Conservation (phyloP, 257 asterid species). For the Echites panduratus region DNA sequence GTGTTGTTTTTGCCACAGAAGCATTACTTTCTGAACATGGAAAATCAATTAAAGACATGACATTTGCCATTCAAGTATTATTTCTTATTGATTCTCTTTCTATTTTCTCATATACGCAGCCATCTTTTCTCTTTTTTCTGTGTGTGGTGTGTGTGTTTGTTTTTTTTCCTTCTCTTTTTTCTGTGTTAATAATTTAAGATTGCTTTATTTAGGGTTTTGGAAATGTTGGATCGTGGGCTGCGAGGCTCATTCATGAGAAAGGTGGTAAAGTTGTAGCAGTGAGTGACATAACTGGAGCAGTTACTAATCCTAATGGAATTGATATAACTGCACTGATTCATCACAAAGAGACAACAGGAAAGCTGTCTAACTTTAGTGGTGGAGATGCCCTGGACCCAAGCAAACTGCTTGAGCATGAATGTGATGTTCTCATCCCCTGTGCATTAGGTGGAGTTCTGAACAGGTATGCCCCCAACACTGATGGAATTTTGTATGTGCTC, state of each 20-base stretch:
- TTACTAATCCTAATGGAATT: constrained; percentile 55
- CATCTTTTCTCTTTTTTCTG: neutral
- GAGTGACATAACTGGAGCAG: constrained; percentile 86
- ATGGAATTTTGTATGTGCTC: neutral
- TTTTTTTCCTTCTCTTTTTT: no score
- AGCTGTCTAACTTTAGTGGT: constrained; percentile 46
- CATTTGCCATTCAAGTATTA: constrained; percentile 69
- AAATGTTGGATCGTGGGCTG: constrained; percentile 92
- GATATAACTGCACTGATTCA: constrained; percentile 55
- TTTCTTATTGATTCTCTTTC: constrained; percentile 1
- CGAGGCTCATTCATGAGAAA: constrained; percentile 68
- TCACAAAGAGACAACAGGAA: constrained; percentile 61
- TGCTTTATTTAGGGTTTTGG: constrained; percentile 63
- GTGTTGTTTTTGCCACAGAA: constrained; percentile 75
- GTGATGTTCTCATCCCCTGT: constrained; percentile 88
- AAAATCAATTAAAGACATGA: constrained; percentile 62
- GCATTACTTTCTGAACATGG: constrained; percentile 87
- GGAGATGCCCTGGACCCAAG: constrained; percentile 65
- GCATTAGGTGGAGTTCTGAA: constrained; percentile 95
- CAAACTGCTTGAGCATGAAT: constrained; percentile 62
- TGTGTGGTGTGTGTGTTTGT: no score
- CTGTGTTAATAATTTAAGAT: constrained; percentile 4
- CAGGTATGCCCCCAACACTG: constrained; percentile 38
- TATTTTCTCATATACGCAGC: neutral
- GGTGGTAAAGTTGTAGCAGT: constrained; percentile 85